Conservation (phyloP, 768 basidiomycete genomes). For the Auricularia cornea region DNA sequence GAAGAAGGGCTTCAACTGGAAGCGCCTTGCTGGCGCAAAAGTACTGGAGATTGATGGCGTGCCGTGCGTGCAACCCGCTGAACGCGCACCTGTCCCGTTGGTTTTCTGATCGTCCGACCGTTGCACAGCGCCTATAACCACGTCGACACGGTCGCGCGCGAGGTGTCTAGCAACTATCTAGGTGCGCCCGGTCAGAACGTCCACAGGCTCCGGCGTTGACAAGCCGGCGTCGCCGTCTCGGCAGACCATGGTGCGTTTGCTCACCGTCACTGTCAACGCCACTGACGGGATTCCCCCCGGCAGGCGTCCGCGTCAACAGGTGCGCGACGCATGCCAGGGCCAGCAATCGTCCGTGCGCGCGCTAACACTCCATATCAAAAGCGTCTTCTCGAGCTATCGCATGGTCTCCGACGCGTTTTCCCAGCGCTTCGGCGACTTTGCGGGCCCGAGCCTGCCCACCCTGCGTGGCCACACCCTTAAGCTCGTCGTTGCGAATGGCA, state of each 20-base stretch:
- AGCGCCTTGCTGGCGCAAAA: constrained; percentile 51
- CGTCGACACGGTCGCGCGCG: constrained; percentile 46
- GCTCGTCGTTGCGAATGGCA: constrained; percentile 39
- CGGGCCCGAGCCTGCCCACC: constrained; percentile 43
- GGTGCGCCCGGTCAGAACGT: constrained; percentile 21
- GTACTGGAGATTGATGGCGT: constrained; percentile 47
- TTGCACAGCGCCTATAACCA: constrained; percentile 38
- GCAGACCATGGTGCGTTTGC: neutral
- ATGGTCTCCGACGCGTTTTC: constrained; percentile 37
- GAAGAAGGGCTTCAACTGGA: constrained; percentile 45
- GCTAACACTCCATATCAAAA: neutral
- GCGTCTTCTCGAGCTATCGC: constrained; percentile 51
- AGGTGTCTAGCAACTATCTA: constrained; percentile 55
- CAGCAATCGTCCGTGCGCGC: neutral
- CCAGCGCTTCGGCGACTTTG: constrained; percentile 50
- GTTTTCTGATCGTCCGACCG: neutral
- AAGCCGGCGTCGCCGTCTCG: neutral
- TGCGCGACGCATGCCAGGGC: too few species aligned
- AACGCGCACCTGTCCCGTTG: too few species aligned
- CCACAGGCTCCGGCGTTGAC: neutral
- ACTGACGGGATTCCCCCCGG: constrained; percentile 10
- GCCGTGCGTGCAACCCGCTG: constrained; percentile 11
- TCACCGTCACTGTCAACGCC: neutral
- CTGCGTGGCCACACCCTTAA: constrained; percentile 40
- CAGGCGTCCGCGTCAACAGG: constrained; percentile 52